Conservation (phyloP, 257 asterid species). For the Osmanthus fragrans region DNA sequence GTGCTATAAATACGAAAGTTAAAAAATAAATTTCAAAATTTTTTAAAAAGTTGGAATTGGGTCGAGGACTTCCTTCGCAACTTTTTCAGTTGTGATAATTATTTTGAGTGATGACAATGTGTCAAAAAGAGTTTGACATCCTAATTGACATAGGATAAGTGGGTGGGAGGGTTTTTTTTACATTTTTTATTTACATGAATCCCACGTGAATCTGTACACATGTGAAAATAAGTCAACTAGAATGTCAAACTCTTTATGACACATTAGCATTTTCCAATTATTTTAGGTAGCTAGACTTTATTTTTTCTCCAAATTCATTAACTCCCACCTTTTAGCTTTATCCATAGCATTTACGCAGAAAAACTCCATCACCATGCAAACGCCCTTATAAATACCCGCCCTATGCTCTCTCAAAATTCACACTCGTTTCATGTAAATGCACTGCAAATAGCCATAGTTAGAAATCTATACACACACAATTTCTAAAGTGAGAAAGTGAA, state of each 20-base stretch:
- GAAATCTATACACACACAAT: neutral
- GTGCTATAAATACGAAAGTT: no score
- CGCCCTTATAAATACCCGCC: constrained; percentile 7
- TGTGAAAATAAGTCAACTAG: no score
- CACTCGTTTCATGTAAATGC: neutral
- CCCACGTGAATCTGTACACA: no score
- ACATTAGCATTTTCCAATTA: no score
- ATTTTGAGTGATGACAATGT: no score
- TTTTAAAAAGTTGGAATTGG: neutral
- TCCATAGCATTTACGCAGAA: neutral
- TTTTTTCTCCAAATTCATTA: neutral
- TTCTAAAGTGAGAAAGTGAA: neutral
- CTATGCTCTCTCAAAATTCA: neutral
- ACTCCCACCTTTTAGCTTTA: neutral
- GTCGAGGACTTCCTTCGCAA: neutral
- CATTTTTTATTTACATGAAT: no score
- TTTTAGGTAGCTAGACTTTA: neutral
- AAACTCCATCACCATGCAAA: neutral
- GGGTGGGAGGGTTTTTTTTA: no score
- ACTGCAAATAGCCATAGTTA: neutral
- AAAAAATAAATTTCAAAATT: no score
- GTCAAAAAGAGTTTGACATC: no score
- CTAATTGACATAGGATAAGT: no score
- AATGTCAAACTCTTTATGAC: no score
- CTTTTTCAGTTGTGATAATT: no score